A percentile compares a stretch with the other conserved stretches of the same genome.
Evolutionary conservation across 208 protist genomes (phyloP).

Genomic region (Crithidia fasciculata): DNA sequence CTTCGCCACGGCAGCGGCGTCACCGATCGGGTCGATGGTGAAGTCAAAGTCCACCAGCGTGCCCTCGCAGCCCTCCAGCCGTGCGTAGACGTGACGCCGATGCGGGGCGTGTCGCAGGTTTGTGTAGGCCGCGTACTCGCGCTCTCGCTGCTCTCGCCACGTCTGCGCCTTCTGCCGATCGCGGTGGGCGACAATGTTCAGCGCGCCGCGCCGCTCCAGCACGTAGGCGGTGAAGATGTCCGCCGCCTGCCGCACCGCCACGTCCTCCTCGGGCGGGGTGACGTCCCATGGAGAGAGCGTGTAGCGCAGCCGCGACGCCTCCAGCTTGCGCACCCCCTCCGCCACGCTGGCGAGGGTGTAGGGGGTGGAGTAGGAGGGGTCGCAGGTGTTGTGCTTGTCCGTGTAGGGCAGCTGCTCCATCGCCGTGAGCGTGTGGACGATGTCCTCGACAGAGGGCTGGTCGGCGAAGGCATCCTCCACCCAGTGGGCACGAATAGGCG

Average conservation of each 20-base stretch:
- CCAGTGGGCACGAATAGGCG: slow-evolving; percentile 82
- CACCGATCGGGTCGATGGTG: slow-evolving; percentile 48
- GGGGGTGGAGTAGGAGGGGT: slow-evolving; percentile 57
- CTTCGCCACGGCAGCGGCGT: slow-evolving; percentile 14
- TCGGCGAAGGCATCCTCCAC: slow-evolving; percentile 92
- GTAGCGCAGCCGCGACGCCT: slow-evolving; percentile 69
- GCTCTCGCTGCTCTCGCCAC: slow-evolving; percentile 78
- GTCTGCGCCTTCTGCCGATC: slow-evolving; percentile 61
- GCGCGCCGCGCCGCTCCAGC: slow-evolving; percentile 64
- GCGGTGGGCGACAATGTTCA: slow-evolving; percentile 61
- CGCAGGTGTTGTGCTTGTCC: slow-evolving; percentile 77
- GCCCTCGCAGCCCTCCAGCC: slow-evolving; percentile 88
- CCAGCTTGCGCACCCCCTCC: slow-evolving; percentile 63
- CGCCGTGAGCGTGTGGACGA: slow-evolving; percentile 70
- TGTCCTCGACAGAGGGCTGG: slow-evolving; percentile 80
- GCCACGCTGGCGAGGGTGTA: slow-evolving; percentile 77
- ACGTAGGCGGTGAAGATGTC: slow-evolving; percentile 88
- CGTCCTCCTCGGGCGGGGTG: slow-evolving; percentile 76
- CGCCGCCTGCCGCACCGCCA: slow-evolving; percentile 71
- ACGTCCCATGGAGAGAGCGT: slow-evolving; percentile 84
- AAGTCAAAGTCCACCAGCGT: slow-evolving; percentile 88
- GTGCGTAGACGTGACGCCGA: slow-evolving; percentile 81
- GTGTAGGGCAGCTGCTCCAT: slow-evolving; percentile 77
- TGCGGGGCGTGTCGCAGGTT: slow-evolving; percentile 58
- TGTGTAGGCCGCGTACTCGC: slow-evolving; percentile 76